Conservation (phyloP, 2,329 filamentous ascomycete genomes). For the Stachybotrys elegans region DNA sequence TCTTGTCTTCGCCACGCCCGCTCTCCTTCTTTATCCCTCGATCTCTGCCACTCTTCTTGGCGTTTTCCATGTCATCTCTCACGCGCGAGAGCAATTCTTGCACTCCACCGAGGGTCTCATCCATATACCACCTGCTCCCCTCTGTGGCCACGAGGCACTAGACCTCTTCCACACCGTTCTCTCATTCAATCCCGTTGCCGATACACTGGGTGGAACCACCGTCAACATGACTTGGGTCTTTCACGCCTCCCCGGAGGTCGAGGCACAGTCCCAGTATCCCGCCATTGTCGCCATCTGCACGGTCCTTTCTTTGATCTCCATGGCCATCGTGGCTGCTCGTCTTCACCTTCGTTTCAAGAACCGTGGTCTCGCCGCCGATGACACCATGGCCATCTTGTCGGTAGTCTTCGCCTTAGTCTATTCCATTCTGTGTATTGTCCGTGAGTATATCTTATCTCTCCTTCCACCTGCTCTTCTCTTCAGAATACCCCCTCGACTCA, state of each 20-base stretch:
- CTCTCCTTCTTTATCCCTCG: no score
- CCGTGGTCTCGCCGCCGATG: slow-evolving; percentile 41
- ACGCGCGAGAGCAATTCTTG: no score
- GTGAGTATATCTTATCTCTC: slow-evolving; percentile 24
- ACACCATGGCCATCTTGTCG: slow-evolving; percentile 36
- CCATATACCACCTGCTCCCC: no score
- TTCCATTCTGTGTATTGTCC: slow-evolving; percentile 43
- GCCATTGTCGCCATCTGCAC: slow-evolving; percentile 44
- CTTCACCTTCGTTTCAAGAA: slow-evolving; percentile 35
- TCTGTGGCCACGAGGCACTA: no score
- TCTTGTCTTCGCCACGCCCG: no score
- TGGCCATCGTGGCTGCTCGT: slow-evolving; percentile 33
- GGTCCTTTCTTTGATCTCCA: slow-evolving; percentile 37
- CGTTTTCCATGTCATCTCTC: no score
- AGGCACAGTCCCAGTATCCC: slow-evolving; percentile 41
- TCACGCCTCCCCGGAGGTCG: slow-evolving; percentile 41
- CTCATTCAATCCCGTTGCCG: no score
- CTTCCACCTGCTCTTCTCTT: not conserved
- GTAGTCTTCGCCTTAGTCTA: slow-evolving; percentile 43
- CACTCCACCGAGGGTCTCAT: no score
- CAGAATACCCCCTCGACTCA: not conserved
- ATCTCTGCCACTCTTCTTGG: no score
- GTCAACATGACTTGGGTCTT: slow-evolving; percentile 44
- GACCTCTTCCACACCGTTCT: no score
- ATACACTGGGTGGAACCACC: not conserved